Evolutionary conservation across 164 flowering plant genomes (phyloP).

Genomic region (Vitis labrusca): DNA sequence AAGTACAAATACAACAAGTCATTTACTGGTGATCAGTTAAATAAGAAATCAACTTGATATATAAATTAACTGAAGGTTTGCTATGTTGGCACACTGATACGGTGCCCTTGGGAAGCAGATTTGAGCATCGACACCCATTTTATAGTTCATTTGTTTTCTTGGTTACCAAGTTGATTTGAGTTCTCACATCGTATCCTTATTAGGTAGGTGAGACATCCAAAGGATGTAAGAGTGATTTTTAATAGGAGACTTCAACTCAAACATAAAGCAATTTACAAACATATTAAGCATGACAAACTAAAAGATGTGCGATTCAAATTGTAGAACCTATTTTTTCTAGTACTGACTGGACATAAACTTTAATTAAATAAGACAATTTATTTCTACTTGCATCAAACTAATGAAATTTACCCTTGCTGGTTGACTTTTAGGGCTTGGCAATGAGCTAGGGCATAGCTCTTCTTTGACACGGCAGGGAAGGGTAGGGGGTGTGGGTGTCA

Average conservation of each 20-base stretch:
- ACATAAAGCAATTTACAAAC: no score
- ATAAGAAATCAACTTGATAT: no score
- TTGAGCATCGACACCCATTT: neutral
- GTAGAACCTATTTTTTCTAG: no score
- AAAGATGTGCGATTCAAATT: no score
- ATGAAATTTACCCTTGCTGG: constrained; percentile 52
- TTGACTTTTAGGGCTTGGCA: constrained; percentile 57
- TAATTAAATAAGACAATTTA: neutral
- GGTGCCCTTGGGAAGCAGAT: neutral
- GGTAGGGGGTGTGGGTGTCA: constrained; percentile 53
- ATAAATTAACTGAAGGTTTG: neutral
- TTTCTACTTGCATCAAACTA: neutral
- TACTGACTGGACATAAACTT: neutral
- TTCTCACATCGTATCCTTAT: neutral
- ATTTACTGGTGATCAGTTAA: no score
- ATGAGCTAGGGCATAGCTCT: constrained; percentile 51
- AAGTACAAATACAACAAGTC: no score
- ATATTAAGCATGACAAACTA: no score
- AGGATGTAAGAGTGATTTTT: neutral
- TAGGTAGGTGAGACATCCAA: constrained; percentile 1
- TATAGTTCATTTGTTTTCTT: neutral
- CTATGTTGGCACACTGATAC: neutral
- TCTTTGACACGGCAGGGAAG: constrained; percentile 63
- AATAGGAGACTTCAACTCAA: neutral
- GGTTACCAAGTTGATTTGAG: neutral